A percentile compares a stretch with the other conserved stretches of the same genome.
Evolutionary conservation across 2,329 filamentous ascomycete species (phyloP).

Genomic region (Cladosporium sphaerospermum): DNA sequence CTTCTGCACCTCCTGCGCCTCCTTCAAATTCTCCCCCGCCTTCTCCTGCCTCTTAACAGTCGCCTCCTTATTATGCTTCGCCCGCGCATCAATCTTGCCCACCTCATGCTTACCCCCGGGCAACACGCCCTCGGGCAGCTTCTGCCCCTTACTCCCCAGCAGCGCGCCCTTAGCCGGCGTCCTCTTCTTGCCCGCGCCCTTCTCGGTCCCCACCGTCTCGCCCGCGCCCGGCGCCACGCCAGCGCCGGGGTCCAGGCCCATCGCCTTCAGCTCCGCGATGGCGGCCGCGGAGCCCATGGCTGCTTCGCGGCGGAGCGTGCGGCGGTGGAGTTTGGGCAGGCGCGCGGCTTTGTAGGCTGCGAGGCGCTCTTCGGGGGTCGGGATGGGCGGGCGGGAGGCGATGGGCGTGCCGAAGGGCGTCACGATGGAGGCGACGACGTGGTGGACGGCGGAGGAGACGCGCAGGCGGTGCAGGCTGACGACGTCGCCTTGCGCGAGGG

Average conservation of each 20-base stretch:
- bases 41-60: slow-evolving; percentile 23
- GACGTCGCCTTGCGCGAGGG: slow-evolving; percentile 67
- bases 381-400: slow-evolving; percentile 58
- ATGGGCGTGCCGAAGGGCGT: slow-evolving; percentile 62
- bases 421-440: slow-evolving; percentile 69
- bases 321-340: slow-evolving; percentile 48
- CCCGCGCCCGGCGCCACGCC: slow-evolving; percentile 25
- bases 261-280: slow-evolving; percentile 20
- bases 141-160: slow-evolving; percentile 28
- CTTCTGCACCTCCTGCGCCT: slow-evolving; percentile 24
- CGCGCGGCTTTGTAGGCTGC: slow-evolving; percentile 50
- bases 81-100: slow-evolving; percentile 25
- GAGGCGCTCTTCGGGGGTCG: slow-evolving; percentile 57
- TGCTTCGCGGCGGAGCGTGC: slow-evolving; percentile 24
- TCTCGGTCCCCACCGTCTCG: slow-evolving; percentile 22
- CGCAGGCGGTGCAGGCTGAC: slow-evolving; percentile 67
- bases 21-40: slow-evolving; percentile 21
- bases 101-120: slow-evolving; percentile 27
- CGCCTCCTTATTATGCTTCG: slow-evolving; percentile 24
- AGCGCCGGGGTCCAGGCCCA: slow-evolving; percentile 25
- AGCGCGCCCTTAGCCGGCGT: slow-evolving; percentile 19
- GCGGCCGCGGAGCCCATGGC: slow-evolving; percentile 26
- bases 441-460: slow-evolving; percentile 58
- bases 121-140: slow-evolving; percentile 27
- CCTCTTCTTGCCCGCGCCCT: slow-evolving; percentile 16